A percentile compares a stretch with the other conserved stretches of the same genome.
Conservation (phyloP, 2,329 filamentous ascomycete species). For the Trichoderma harzianum region DNA sequence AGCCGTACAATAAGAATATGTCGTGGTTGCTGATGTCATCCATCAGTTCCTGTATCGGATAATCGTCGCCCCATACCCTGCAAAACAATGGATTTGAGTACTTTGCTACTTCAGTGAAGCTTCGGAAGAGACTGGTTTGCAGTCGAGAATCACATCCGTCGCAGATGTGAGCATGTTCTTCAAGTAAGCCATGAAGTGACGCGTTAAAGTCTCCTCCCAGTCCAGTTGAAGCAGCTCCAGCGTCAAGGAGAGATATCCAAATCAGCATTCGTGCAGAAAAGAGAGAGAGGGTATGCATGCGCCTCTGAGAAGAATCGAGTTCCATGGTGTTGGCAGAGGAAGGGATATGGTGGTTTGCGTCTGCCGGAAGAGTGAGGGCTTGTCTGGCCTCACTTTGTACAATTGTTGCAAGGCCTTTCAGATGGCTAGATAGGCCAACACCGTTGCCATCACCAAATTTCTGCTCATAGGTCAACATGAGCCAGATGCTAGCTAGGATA, state of each 20-base stretch:
- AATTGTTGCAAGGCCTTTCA: not conserved
- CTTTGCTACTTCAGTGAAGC: not conserved
- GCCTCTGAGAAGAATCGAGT: not conserved
- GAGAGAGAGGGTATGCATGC: not conserved
- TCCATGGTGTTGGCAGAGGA: not conserved
- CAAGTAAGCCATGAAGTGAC: not conserved
- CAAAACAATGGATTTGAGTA: not conserved
- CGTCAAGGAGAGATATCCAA: not conserved
- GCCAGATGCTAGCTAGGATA: not conserved
- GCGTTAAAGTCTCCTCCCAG: not conserved
- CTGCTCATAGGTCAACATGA: not conserved
- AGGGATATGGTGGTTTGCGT: not conserved
- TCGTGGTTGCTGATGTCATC: not conserved
- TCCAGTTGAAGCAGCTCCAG: not conserved
- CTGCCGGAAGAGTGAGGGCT: not conserved
- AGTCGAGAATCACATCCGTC: not conserved
- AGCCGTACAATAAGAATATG: not conserved
- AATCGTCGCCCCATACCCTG: not conserved
- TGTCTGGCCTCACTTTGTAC: not conserved
- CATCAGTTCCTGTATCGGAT: not conserved
- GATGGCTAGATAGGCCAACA: not conserved
- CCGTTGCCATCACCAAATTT: not conserved
- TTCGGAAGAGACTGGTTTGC: not conserved
- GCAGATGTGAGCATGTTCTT: not conserved
- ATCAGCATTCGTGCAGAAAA: not conserved